A percentile compares a stretch with the other conserved stretches of the same genome.
These are phyloP conservation scores for Zygosaccharomyces lentus DNA, from an alignment of 805 yeast species.

Conservation along the genomic window DNA sequence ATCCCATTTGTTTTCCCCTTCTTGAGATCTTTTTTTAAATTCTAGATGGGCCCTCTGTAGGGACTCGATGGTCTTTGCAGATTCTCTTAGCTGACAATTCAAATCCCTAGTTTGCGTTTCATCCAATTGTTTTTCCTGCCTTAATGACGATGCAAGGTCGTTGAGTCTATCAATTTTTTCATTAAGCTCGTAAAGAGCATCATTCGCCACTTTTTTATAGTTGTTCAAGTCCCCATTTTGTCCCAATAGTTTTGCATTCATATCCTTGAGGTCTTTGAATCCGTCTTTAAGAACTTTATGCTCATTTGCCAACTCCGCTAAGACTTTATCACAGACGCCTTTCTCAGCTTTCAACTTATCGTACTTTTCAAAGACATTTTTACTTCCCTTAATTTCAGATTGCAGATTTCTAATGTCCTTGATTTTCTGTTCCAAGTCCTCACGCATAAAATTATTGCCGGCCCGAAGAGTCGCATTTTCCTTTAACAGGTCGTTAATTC, in stretches of 20 bases:
- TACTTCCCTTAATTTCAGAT: background rate
- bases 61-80: background rate
- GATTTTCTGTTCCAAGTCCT: background rate
- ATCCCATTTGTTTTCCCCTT: background rate
- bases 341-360: background rate
- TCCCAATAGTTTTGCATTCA: background rate
- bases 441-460: background rate
- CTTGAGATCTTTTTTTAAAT: background rate
- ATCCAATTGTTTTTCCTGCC: background rate
- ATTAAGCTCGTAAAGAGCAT: constrained; percentile 1
- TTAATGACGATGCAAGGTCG: background rate
- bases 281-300: background rate
- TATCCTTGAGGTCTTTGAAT: background rate
- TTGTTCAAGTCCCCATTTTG: constrained; percentile 1
- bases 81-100: background rate
- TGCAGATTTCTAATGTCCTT: constrained; percentile 2
- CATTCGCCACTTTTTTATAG: background rate
- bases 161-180: constrained; percentile 1
- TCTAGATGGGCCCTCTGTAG: background rate
- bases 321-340: background rate
- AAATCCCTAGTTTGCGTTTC: background rate
- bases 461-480: background rate
- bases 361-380: background rate
- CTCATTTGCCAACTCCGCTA: background rate
- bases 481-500: background rate